Conservation (phyloP, 163 green algal genomes). For the Scenedesmus sp. region DNA sequence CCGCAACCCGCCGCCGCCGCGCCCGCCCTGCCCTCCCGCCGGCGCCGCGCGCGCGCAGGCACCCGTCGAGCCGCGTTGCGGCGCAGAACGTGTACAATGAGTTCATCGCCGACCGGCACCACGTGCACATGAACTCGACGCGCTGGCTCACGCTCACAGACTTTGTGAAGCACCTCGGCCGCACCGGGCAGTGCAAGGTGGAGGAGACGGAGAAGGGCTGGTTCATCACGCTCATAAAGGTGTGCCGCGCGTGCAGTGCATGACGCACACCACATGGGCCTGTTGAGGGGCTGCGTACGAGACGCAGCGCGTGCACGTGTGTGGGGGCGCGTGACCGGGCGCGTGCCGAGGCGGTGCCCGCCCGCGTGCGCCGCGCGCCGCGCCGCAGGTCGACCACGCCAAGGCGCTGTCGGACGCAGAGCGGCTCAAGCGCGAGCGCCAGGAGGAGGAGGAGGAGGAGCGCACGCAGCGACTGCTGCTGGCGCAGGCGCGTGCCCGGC, state of each 20-base stretch:
- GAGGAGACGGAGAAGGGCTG: conserved; percentile 97
- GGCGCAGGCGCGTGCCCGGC: conserved; percentile 47
- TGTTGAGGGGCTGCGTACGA: too few species aligned
- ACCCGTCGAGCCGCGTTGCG: conserved; percentile 62
- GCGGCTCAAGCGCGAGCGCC: conserved; percentile 63
- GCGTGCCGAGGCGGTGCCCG: background rate
- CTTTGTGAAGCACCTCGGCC: conserved; percentile 97
- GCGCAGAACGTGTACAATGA: conserved; percentile 85
- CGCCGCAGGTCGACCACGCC: conserved; percentile 31
- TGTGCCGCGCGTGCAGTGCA: too few species aligned
- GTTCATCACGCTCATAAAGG: conserved; percentile 83
- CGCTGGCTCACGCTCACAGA: conserved; percentile 96
- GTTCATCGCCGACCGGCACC: conserved; percentile 81
- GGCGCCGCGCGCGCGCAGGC: conserved; percentile 26
- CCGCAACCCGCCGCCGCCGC: too few species aligned
- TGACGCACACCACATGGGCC: too few species aligned
- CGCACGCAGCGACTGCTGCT: conserved; percentile 64
- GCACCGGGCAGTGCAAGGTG: conserved; percentile 89
- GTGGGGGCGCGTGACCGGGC: background rate
- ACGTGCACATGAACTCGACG: conserved; percentile 99
- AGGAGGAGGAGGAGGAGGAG: conserved; percentile 75
- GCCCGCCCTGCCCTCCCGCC: background rate
- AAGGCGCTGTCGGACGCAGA: conserved; percentile 72
- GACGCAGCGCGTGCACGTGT: background rate
- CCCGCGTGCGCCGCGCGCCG: background rate